A percentile compares a stretch with the other conserved stretches of the same genome.
These are phyloP conservation scores for Rubroshorea leprosula DNA, from an alignment of 345 rosid species.

Conservation along the genomic window DNA sequence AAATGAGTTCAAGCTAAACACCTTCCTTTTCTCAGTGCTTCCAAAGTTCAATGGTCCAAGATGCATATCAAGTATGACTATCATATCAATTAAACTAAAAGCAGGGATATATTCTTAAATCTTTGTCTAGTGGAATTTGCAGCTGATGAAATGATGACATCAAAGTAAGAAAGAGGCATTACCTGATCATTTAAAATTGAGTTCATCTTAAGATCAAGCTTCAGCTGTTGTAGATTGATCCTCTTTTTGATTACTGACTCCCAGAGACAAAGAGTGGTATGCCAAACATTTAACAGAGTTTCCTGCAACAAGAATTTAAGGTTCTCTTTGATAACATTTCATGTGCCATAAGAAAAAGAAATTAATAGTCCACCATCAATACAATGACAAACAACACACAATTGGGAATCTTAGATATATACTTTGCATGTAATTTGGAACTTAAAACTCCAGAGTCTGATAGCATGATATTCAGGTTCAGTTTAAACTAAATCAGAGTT, in stretches of 20 bases:
- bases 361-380: neutral
- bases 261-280: slow-evolving; percentile 48
- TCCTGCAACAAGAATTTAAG: slow-evolving; percentile 46
- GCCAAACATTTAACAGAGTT: slow-evolving; percentile 68
- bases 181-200: slow-evolving; percentile 70
- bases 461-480: neutral
- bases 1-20: neutral
- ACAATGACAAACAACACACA: neutral
- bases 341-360: slow-evolving; percentile 6
- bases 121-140: neutral
- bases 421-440: neutral
- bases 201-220: slow-evolving; percentile 70
- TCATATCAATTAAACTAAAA: neutral
- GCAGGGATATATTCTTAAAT: neutral
- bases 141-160: neutral
- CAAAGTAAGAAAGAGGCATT: slow-evolving; percentile 22
- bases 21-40: neutral
- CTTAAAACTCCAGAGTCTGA: neutral
- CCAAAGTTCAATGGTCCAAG: neutral
- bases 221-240: slow-evolving; percentile 59
- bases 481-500: neutral
- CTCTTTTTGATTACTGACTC: slow-evolving; percentile 64
- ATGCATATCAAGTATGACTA: neutral
- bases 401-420: neutral
- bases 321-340: slow-evolving; percentile 11